Conservation (phyloP, 176 grass and related monocot genomes). For the Oryza punctata region DNA sequence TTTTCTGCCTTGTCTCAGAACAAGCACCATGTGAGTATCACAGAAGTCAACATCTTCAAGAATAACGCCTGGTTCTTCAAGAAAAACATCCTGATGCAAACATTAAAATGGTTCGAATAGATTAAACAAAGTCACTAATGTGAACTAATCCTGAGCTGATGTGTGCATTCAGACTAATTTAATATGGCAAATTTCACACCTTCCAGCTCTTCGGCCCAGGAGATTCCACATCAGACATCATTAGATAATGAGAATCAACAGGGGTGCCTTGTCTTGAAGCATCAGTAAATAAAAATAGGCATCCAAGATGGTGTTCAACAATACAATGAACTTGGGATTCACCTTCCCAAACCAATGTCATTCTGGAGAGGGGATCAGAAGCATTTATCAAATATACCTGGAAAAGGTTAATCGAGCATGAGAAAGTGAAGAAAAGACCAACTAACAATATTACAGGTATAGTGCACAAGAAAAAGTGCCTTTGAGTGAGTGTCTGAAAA, state of each 20-base stretch:
- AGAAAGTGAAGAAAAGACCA: conserved; percentile 12
- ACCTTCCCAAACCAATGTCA: conserved; percentile 84
- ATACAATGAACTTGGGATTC: conserved; percentile 87
- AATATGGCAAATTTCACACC: conserved; percentile 39
- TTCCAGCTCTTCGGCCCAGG: conserved; percentile 78
- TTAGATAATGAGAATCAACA: conserved; percentile 82
- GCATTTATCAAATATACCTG: conserved; percentile 96
- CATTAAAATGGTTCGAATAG: conserved; percentile 37
- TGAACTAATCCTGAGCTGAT: not conserved
- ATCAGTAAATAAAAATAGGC: conserved; percentile 87
- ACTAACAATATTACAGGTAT: conserved; percentile 16
- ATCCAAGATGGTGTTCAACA: conserved; percentile 80
- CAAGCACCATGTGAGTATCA: conserved; percentile 87
- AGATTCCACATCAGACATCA: conserved; percentile 57
- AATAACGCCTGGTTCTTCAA: conserved; percentile 59
- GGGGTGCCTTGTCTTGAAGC: conserved; percentile 66
- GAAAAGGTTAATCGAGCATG: conserved; percentile 37
- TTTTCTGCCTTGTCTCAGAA: conserved; percentile 68
- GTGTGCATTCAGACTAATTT: conserved; percentile 18
- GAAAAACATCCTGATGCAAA: conserved; percentile 59
- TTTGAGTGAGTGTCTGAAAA: conserved; percentile 91
- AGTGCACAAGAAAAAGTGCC: conserved; percentile 43
- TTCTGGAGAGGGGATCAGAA: conserved; percentile 72
- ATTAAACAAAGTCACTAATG: not conserved
- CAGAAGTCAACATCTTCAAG: conserved; percentile 93